Base-by-base conservation (phyloP, 257 asterid genomes). In the Eustoma russellianum region DNA sequence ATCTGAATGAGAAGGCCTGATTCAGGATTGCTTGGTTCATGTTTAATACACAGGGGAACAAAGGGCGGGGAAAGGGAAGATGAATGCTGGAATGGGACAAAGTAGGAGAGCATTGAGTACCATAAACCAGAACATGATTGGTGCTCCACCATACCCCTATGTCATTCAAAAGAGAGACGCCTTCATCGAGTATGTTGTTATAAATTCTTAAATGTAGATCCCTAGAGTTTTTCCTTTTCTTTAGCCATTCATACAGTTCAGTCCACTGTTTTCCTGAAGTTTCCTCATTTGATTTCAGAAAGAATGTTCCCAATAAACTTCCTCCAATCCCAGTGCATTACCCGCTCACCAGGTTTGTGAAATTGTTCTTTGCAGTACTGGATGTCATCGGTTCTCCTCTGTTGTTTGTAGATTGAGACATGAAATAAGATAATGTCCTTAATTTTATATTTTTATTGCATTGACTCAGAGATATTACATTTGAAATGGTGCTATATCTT, bases 331-430 rank as follows among this genome's bases (percentile, higher is more conserved):
- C 80, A 11, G 64, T 63, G 28, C 88, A 78, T 66, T 83, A 95
- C 10, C 97, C 97, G 0, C 61, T 85, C 51, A 85, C 97, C 50
- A 85, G 97, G 97, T 85, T 66, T 24, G 80, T 58, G 33, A 55
- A 47, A 15, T 52, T 48, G 51, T 35, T 47, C 6, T 48, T 52
- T 47, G 33, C 54, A 19, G 41, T 50, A 45, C 49, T 15, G 33
- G 6, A 63, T 50, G 17, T 13, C 33, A 24, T 24, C 30, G 3
- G 30, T 24, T 24, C 30, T 24, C 30, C 30, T 24, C 30, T 24
- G 30, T 24, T 24, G 30, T 24, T 24, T 24, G 30, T 24, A 0
- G 30, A 24, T 24, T 1, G 30, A 24, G 30, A 24, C 30, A 13
- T 13, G 41, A 53, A 8, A 48, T 50, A 54, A 34, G 3, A 16